phyloP scores from a whole-genome alignment of 129 eudicot species.

The Apium graveolens region DNA sequence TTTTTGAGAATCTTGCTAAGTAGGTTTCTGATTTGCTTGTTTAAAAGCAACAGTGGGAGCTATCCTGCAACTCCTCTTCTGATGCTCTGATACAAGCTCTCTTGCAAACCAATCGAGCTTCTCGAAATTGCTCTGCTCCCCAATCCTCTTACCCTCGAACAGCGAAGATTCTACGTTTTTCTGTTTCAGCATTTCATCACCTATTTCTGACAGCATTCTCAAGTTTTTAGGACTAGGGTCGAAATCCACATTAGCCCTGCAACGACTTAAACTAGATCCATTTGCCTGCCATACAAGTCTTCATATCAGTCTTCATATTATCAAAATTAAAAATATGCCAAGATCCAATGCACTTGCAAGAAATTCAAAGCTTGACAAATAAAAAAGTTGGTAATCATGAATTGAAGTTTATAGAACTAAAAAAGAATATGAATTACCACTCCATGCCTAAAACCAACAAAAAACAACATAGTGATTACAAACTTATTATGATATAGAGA shows the following conservation, averaged over 20 bases:
- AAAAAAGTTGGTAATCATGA: not conserved
- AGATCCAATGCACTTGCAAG: not conserved
- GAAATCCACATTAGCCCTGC: conserved; percentile 59
- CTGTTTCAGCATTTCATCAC: conserved; percentile 85
- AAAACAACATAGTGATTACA: not conserved
- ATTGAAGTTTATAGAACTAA: not conserved
- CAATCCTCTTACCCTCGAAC: conserved; percentile 73
- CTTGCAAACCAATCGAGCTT: conserved; percentile 95
- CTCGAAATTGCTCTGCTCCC: conserved; percentile 71
- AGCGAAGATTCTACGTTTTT: conserved; percentile 82
- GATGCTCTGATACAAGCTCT: conserved; percentile 89
- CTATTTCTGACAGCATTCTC: conserved; percentile 49
- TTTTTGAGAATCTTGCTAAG: conserved; percentile 7
- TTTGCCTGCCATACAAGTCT: conserved; percentile 46
- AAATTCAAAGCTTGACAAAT: not conserved
- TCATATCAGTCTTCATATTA: not conserved
- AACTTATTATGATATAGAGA: not conserved
- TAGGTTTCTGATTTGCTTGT: conserved; percentile 43
- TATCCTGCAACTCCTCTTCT: conserved; percentile 89
- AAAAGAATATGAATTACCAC: not conserved
- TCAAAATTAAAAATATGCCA: not conserved
- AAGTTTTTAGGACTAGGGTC: conserved; percentile 73
- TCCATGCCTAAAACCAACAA: not conserved
- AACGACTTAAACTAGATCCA: conserved; percentile 54
- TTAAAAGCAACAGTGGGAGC: conserved; percentile 99